Base-by-base conservation (phyloP, 306 rosid genomes). In the Ceratonia siliqua region DNA sequence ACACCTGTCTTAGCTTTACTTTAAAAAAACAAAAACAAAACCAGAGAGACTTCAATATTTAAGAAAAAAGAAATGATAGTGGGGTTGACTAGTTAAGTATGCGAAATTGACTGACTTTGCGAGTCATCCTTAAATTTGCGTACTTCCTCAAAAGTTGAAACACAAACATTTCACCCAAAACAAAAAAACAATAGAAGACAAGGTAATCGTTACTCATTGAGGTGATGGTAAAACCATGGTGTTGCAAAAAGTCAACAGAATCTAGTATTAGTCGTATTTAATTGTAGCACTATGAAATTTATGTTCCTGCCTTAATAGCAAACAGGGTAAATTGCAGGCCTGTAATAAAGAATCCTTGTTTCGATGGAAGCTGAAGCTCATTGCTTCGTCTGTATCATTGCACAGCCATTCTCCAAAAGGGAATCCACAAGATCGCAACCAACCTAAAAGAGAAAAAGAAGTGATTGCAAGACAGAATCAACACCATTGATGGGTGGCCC, bases 401-500 rank as follows among this genome's bases (percentile, higher is more conserved):
- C 58, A 52, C 28, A 52, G 15, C 14, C 58, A 11, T 20, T 27
- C 17, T 3, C 28, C 61, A 5, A 22, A 21, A 20, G 18, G 4
- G 0, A 45, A 45, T n/a, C 15, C 15, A 45, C 1, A 17, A 11
- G n/a, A n/a, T n/a, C n/a, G n/a, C n/a, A n/a, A n/a, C n/a, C 7
- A 12, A 45, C 4, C 15, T 1, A 5, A 45, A 45, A 10, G 12
- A 2, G 50, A 45, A 13, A 45, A 52, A 8, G 8, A 7, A 4
- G 12, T 24, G 24, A 75, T 70, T 75, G 73, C 38, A 30, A 6
- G 35, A 33, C 24, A 53, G 38, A 45, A 38, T 48, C 54, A 49
- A 15, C 18, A 18, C 24, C 1, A 54, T 52, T 4, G 62, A 48
- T 15, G 15, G 22, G 33, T 72, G 82, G 25, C 74, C 77, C 52